Conservation (phyloP, 2,329 filamentous ascomycete species). For the Huntiella savannae region DNA sequence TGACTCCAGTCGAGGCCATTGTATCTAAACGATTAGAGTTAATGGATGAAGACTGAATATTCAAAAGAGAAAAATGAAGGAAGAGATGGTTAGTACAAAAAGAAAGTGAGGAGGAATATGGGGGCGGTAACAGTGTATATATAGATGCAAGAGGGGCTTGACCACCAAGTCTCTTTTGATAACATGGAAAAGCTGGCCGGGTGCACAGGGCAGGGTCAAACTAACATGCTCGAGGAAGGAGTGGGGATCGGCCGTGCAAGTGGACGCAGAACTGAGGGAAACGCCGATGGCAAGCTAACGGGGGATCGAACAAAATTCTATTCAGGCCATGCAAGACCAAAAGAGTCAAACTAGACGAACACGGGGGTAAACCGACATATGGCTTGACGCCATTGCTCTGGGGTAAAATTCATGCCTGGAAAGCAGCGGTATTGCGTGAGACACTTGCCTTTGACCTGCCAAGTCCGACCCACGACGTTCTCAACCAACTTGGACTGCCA, state of each 20-base stretch:
- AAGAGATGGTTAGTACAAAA: not conserved
- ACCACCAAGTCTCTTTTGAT: not conserved
- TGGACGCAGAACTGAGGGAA: not conserved
- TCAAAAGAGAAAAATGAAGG: conserved; percentile 1
- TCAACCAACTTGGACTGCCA: too few species aligned
- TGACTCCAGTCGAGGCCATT: conserved; percentile 12
- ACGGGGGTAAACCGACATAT: not conserved
- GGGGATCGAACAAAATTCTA: not conserved
- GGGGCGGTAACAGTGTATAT: conserved; percentile 1
- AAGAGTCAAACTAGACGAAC: not conserved
- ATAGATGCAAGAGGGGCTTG: not conserved
- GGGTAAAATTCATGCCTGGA: too few species aligned
- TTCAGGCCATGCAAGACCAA: not conserved
- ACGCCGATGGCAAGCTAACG: not conserved
- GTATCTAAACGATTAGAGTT: conserved; percentile 1
- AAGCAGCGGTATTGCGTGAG: too few species aligned
- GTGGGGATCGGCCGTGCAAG: not conserved
- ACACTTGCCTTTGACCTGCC: too few species aligned
- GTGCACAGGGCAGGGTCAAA: not conserved
- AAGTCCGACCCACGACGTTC: too few species aligned
- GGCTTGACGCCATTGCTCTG: too few species aligned
- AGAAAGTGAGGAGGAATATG: not conserved
- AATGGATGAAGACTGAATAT: not conserved
- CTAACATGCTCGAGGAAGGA: not conserved
- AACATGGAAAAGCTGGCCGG: not conserved